Evolutionary conservation across 2,329 filamentous ascomycete species (phyloP).

Genomic region (Coniochaeta sp.): DNA sequence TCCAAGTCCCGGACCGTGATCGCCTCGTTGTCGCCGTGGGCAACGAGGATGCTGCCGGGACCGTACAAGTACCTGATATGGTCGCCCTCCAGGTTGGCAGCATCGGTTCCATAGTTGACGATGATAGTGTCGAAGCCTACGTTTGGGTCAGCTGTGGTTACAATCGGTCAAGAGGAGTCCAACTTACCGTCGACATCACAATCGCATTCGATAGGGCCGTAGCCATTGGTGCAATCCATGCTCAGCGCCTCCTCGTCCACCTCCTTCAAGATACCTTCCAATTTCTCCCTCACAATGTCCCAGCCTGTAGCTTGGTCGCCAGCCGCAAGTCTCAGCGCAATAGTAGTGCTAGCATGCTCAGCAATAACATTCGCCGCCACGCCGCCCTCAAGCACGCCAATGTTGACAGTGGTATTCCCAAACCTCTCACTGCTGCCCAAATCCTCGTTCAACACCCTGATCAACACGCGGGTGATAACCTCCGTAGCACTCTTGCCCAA

Average conservation of each 20-base stretch:
- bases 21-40: constrained; percentile 78
- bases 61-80: constrained; percentile 63
- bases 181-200: constrained; percentile 67
- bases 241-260: constrained; percentile 53
- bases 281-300: constrained; percentile 44
- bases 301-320: constrained; percentile 57
- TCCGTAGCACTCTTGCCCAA: constrained; percentile 81
- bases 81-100: constrained; percentile 66
- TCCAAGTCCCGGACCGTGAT: constrained; percentile 70
- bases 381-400: constrained; percentile 71
- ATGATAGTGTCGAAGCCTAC: constrained; percentile 71
- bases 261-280: constrained; percentile 46
- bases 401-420: constrained; percentile 83
- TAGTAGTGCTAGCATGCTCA: constrained; percentile 57
- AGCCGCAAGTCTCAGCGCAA: constrained; percentile 71
- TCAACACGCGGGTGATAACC: constrained; percentile 67
- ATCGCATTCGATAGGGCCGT: constrained; percentile 71
- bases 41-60: constrained; percentile 72
- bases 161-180: neutral
- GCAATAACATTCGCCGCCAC: constrained; percentile 87
- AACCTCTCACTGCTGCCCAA: constrained; percentile 71
- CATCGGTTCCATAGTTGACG: constrained; percentile 91
- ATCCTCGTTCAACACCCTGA: constrained; percentile 58
- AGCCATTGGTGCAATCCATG: constrained; percentile 58
- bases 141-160: neutral